These are phyloP conservation scores for Pseudozyma sp. DNA, from an alignment of 1,284 basidiomycete genomes.

Conservation along the genomic window DNA sequence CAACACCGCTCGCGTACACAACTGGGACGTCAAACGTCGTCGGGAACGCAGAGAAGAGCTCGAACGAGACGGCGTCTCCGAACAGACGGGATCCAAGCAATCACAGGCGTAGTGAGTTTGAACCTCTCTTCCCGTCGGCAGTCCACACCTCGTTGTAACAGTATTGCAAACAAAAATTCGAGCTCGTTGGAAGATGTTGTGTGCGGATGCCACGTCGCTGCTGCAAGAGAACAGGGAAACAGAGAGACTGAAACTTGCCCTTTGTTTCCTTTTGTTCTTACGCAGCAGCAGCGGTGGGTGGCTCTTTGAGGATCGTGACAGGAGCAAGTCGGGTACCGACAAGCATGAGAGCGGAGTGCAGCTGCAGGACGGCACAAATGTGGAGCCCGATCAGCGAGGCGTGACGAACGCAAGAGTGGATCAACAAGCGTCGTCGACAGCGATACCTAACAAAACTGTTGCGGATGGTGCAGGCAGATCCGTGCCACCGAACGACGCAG, in stretches of 20 bases:
- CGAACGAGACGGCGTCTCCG: conserved; percentile 30
- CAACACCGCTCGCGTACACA: conserved; percentile 94
- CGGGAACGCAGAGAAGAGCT: conserved; percentile 71
- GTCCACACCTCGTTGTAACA: conserved; percentile 6
- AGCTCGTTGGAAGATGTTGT: no score
- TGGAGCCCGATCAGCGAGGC: background rate
- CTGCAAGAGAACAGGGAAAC: background rate
- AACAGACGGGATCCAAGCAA: conserved; percentile 11
- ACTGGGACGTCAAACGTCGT: conserved; percentile 90
- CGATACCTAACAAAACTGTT: background rate
- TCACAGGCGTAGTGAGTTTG: conserved; percentile 49
- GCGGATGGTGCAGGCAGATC: background rate
- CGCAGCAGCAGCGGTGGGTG: conserved; percentile 23
- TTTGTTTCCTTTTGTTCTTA: conserved; percentile 2
- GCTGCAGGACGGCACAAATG: background rate
- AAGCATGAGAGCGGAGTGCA: background rate
- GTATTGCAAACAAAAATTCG: background rate
- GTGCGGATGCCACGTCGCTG: background rate
- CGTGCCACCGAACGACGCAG: background rate
- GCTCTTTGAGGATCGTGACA: conserved; percentile 35
- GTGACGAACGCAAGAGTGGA: background rate
- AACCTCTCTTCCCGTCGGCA: background rate
- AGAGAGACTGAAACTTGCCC: conserved; percentile 20
- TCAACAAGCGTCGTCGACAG: background rate
- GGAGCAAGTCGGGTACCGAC: background rate